Evolutionary conservation across 768 basidiomycete genomes (phyloP).

Genomic region (Cystobasidium ongulense): DNA sequence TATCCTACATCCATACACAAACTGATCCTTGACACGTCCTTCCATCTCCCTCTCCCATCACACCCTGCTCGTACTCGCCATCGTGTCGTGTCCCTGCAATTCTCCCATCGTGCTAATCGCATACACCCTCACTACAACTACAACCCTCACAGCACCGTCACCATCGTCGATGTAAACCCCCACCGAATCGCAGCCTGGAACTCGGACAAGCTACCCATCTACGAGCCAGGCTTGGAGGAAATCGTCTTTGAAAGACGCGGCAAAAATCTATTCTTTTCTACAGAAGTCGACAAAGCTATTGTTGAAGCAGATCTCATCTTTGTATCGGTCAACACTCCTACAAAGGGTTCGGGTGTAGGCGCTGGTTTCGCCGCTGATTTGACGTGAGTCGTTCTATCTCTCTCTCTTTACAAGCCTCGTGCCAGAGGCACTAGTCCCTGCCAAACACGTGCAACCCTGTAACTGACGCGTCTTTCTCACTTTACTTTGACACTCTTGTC

Average conservation of each 20-base stretch:
- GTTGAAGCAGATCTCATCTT: slow-evolving; percentile 94
- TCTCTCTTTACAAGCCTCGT: background rate
- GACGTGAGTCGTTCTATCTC: slow-evolving; percentile 57
- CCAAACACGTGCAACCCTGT: slow-evolving; percentile 10
- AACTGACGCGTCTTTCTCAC: background rate
- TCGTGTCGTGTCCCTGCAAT: background rate
- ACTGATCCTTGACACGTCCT: background rate
- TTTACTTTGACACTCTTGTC: too few species aligned
- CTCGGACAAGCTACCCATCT: slow-evolving; percentile 70
- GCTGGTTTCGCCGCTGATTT: slow-evolving; percentile 97
- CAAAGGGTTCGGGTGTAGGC: slow-evolving; percentile 95
- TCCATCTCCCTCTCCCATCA: background rate
- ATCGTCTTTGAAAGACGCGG: slow-evolving; percentile 82
- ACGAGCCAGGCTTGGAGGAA: slow-evolving; percentile 89
- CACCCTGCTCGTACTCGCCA: background rate
- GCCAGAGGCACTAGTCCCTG: too few species aligned
- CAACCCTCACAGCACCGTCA: slow-evolving; percentile 60
- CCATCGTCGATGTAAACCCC: slow-evolving; percentile 96
- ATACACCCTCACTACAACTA: background rate
- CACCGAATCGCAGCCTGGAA: slow-evolving; percentile 96
- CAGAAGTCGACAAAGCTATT: slow-evolving; percentile 76
- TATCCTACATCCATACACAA: background rate
- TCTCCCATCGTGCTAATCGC: background rate
- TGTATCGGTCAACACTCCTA: slow-evolving; percentile 96
- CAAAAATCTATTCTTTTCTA: slow-evolving; percentile 93